phyloP scores from a whole-genome alignment of 1,284 basidiomycete genomes.

The Kalmanozyma brasiliensis region DNA sequence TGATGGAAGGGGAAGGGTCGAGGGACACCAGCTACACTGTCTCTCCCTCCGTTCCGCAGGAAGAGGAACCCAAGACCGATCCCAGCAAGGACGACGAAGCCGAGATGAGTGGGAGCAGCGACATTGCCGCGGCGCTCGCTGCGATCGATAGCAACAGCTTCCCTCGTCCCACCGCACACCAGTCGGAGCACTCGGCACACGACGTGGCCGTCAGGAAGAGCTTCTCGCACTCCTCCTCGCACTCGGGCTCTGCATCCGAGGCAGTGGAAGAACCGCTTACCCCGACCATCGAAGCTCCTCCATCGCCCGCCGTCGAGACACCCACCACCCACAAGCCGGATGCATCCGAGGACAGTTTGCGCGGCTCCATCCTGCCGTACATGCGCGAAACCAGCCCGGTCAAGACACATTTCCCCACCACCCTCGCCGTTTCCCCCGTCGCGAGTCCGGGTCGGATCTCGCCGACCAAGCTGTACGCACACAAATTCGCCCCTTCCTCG shows the following conservation, averaged over 20 bases:
- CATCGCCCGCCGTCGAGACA: not conserved
- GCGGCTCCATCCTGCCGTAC: not conserved
- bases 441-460: constrained; percentile 31
- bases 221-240: constrained; percentile 20
- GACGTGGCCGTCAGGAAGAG: constrained; percentile 11
- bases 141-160: constrained; percentile 21
- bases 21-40: constrained; percentile 7
- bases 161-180: constrained; percentile 1
- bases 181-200: constrained; percentile 4
- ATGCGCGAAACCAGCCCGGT: constrained; percentile 3
- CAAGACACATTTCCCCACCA: constrained; percentile 11
- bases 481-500: constrained; percentile 26
- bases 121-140: constrained; percentile 28
- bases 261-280: constrained; percentile 21
- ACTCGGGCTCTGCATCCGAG: constrained; percentile 6
- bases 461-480: constrained; percentile 40
- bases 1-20: constrained; percentile 21
- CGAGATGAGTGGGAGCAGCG: constrained; percentile 21
- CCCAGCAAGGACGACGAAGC: constrained; percentile 11
- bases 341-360: constrained; percentile 3
- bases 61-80: constrained; percentile 1
- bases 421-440: not conserved
- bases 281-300: constrained; percentile 10
- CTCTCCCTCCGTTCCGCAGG: not conserved
- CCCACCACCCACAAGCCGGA: not conserved